These are phyloP conservation scores for Porogramme epimiltina DNA, from an alignment of 1,284 basidiomycete genomes.

Conservation along the genomic window DNA sequence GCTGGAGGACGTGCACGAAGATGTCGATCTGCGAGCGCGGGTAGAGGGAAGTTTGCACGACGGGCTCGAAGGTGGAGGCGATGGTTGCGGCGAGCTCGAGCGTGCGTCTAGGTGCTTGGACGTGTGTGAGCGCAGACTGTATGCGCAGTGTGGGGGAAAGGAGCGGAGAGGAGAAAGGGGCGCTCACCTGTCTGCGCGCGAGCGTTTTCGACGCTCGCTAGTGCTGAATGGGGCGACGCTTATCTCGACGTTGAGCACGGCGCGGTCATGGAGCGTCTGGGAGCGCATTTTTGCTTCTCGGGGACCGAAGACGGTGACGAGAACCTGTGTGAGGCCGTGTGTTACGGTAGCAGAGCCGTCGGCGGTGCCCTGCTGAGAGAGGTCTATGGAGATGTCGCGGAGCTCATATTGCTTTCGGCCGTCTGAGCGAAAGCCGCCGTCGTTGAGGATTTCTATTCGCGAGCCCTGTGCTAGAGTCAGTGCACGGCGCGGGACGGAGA, in stretches of 20 bases:
- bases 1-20: slow-evolving; percentile 88
- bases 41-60: slow-evolving; percentile 88
- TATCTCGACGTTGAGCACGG: slow-evolving; percentile 85
- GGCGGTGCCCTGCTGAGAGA: slow-evolving; percentile 75
- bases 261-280: slow-evolving; percentile 80
- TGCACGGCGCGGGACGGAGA: not conserved
- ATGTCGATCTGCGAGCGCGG: slow-evolving; percentile 95
- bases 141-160: not conserved
- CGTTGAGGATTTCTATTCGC: slow-evolving; percentile 86
- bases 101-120: slow-evolving; percentile 63
- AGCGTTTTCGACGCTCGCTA: slow-evolving; percentile 74
- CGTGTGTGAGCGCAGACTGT: slow-evolving; percentile 6
- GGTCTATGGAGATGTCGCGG: slow-evolving; percentile 79
- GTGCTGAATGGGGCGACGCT: slow-evolving; percentile 86
- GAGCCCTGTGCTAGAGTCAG: slow-evolving; percentile 52
- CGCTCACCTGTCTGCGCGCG: slow-evolving; percentile 86
- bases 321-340: slow-evolving; percentile 90
- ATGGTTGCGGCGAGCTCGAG: slow-evolving; percentile 87
- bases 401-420: slow-evolving; percentile 90
- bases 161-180: slow-evolving; percentile 4
- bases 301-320: slow-evolving; percentile 89
- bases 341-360: slow-evolving; percentile 86
- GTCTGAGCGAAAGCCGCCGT: slow-evolving; percentile 89
- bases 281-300: slow-evolving; percentile 81
- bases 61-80: slow-evolving; percentile 94